Evolutionary conservation across 441 rosid genomes (phyloP), one percentile per base, ranked within the genome.

Genomic region (Oxalis stricta): DNA sequence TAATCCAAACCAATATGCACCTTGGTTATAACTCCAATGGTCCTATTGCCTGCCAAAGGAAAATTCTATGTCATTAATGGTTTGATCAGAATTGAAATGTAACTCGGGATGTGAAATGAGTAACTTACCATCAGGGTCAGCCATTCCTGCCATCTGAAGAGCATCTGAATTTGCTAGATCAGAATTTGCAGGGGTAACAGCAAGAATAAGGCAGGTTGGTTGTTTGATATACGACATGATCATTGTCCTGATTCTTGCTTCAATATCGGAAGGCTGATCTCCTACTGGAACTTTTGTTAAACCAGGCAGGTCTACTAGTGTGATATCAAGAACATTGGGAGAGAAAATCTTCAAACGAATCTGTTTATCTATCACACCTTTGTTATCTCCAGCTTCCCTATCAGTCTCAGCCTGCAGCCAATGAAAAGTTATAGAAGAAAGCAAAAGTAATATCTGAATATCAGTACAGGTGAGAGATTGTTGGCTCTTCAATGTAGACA

Each of bases 151-250:
- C 51, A 85, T 71, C 43, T 85, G 96, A 48, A 85, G 73, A 38
- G 96, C 96, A 79, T 85, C 96, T 23, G 96, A 86, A 48, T 82
- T 86, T 13, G 96, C 96, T 60, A 86, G 73, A 63, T 86, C 96
- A 19, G 96, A 59, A 70, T 86, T 86, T 44, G 96, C 96, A 0
- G 96, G 63, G 17, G 91, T 79, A 46, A 86, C 91, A 36, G 96
- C 94, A 12, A 86, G 53, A 60, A 86, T 86, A 44, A 86, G 56
- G 66, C 96, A 86, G 63, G 76, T 79, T 35, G 81, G 91, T 50
- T 68, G 71, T 65, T 79, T 86, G 46, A 86, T 79, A 43, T 85
- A 85, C 8, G 94, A 85, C 83, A 82, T 69, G 45, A 85, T 85
- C 96, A 85, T 85, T 4, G 94, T 86, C 54, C 96, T 72, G 43